Conservation (phyloP, 805 yeast species). For the Jamesozyma piceae region DNA sequence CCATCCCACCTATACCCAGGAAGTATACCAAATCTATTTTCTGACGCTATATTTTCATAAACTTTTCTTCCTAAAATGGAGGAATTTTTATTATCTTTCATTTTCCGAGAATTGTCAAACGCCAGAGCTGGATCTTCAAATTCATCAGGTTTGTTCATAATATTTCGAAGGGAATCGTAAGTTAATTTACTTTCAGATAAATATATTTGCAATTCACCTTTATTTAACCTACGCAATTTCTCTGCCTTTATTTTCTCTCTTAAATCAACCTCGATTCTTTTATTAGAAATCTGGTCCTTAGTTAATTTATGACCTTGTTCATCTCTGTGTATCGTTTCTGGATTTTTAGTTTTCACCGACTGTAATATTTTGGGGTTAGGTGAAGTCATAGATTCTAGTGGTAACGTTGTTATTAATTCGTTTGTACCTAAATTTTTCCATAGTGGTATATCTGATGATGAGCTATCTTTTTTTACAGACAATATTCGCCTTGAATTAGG, state of each 20-base stretch:
- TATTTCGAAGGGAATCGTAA: not conserved
- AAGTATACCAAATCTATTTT: conserved; percentile 62
- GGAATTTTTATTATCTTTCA: not conserved
- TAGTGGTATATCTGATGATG: not conserved
- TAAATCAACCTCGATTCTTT: conserved; percentile 20
- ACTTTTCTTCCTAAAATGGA: conserved; percentile 42
- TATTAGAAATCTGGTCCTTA: conserved; percentile 11
- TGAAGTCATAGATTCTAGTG: too few relatives aligned
- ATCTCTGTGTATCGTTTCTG: conserved; percentile 49
- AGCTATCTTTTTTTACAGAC: not conserved
- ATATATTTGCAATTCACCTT: conserved; percentile 29
- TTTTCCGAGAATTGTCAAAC: conserved; percentile 30
- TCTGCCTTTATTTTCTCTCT: conserved; percentile 24
- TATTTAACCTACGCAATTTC: conserved; percentile 32
- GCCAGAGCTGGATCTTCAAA: conserved; percentile 59
- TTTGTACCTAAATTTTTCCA: conserved; percentile 28
- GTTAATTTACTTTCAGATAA: conserved; percentile 10
- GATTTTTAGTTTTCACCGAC: not conserved
- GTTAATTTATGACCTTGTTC: conserved; percentile 45
- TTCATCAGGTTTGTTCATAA: conserved; percentile 1
- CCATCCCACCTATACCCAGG: conserved; percentile 94
- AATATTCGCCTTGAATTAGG: not conserved
- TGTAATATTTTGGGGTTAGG: not conserved
- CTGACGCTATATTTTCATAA: conserved; percentile 41
- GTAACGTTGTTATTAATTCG: conserved; percentile 12